These are phyloP conservation scores for Phytopythium boreale DNA, from an alignment of 352 stramenopile genomes.

Conservation along the genomic window DNA sequence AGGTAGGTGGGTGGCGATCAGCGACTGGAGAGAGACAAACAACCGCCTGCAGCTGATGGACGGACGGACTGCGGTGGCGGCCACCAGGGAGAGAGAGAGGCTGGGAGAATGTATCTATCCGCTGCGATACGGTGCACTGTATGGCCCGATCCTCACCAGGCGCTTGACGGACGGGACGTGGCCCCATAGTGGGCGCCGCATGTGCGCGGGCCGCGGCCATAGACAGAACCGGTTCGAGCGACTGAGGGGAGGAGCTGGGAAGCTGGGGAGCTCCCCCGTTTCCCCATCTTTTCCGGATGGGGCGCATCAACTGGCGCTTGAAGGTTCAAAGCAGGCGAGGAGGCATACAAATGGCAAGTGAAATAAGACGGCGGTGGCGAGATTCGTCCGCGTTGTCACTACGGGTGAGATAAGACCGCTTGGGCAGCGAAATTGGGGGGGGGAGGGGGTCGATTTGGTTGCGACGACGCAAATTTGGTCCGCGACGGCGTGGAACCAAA, in stretches of 20 bases:
- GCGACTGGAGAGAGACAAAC: not conserved
- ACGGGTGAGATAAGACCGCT: not conserved
- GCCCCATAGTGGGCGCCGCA: not conserved
- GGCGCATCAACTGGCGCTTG: too few species aligned
- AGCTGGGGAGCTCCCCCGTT: not conserved
- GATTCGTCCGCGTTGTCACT: too few species aligned
- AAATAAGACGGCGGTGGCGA: too few species aligned
- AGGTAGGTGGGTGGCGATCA: not conserved
- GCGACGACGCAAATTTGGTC: too few species aligned
- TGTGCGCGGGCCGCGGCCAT: not conserved
- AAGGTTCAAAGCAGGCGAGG: too few species aligned
- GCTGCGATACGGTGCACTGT: not conserved
- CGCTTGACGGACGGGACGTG: not conserved
- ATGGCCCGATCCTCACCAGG: not conserved
- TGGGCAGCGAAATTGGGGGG: not conserved
- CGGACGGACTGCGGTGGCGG: not conserved
- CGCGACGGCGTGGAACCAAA: too few species aligned
- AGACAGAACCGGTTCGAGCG: not conserved
- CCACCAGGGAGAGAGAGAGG: not conserved
- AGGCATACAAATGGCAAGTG: too few species aligned
- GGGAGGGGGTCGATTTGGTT: not conserved
- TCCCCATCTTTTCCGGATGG: too few species aligned
- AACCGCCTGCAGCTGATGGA: not conserved
- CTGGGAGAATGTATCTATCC: not conserved
- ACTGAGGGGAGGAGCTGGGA: not conserved